phyloP scores from a whole-genome alignment of 208 protist genomes.

The Acanthamoeba divionensis region DNA sequence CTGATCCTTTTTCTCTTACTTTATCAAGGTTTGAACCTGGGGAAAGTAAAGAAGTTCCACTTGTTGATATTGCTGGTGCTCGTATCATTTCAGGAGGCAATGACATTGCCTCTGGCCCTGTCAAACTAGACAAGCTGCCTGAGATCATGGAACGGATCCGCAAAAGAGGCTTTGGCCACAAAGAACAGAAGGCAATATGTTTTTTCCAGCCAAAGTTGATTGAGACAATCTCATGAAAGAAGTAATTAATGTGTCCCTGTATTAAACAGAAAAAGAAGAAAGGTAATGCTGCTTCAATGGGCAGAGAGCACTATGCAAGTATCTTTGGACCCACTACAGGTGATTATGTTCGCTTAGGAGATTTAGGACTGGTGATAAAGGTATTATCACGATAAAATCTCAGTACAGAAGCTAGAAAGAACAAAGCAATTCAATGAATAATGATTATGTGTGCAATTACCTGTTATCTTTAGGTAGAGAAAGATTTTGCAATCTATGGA shows the following conservation, averaged over 20 bases:
- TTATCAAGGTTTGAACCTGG: conserved; percentile 67
- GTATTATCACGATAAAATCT: too few relatives aligned
- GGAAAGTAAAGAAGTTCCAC: conserved; percentile 61
- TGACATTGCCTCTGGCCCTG: conserved; percentile 38
- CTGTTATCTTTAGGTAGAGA: conserved; percentile 66
- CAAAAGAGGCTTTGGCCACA: conserved; percentile 32
- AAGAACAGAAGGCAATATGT: not conserved
- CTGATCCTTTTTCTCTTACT: too few relatives aligned
- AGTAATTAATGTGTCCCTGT: too few relatives aligned
- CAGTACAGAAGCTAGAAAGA: too few relatives aligned
- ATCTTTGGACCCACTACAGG: conserved; percentile 70
- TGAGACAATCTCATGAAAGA: not conserved
- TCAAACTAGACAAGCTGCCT: not conserved
- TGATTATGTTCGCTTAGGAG: conserved; percentile 64
- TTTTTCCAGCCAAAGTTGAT: not conserved
- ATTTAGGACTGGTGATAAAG: conserved; percentile 62
- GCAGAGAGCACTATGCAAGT: conserved; percentile 49
- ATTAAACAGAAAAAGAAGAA: not conserved
- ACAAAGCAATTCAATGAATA: too few relatives aligned
- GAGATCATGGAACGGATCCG: conserved; percentile 49
- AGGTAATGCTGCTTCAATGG: not conserved
- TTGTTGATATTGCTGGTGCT: conserved; percentile 63
- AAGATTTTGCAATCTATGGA: conserved; percentile 68
- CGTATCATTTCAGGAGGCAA: conserved; percentile 63
- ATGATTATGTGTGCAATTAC: too few relatives aligned